Base-by-base conservation (phyloP, 75 land plant genomes). In the Azolla pinnata region DNA sequence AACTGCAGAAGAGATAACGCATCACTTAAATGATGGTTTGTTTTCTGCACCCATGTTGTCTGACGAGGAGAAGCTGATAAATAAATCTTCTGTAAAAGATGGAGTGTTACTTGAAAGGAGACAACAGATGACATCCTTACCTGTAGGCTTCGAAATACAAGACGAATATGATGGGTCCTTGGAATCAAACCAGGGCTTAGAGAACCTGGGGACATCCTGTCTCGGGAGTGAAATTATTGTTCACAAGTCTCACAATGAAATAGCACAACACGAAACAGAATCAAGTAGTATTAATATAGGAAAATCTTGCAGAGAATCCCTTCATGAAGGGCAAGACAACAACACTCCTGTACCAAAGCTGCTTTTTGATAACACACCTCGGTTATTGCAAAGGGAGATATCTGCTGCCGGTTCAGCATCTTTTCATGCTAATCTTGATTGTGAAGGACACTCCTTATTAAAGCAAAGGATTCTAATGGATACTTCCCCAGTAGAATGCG, bases 21-120 rank as follows among this genome's bases (percentile, higher is more conserved):
- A 46, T 46, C 17, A 46, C 49, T 46, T 23, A 46, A 23, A 46
- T 17, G 17, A 14, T 46, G 49, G 49, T 46, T 46, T 46, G 23
- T 46, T 46, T 17, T 2, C 4, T 46, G n/a, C n/a, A n/a, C n/a
- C n/a, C n/a, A n/a, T n/a, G n/a, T 46, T 4, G 2, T 46, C 23
- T 46, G 49, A 46, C 2, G 14, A 17, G 14, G 12, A 2, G 2
- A 46, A 46, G 49, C 12, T 46, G 49, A 23, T n/a, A n/a, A n/a
- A 3, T 46, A 23, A 17, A 46, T 3, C 49, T 46, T 46, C 17
- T 17, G 21, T 18, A 46, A 23, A 46, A 2, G 49, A 46, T 46
- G 49, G 21, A 46, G 23, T 46, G 2, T 18, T 18, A 3, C n/a
- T 2, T 46, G 49, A 46, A 46, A 46, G 17, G 17, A 3, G 23